Percentiles rank a stretch among this genome's conserved stretches.
Evolutionary conservation across 805 yeast species (phyloP).

Genomic region (Candida manassasensis): DNA sequence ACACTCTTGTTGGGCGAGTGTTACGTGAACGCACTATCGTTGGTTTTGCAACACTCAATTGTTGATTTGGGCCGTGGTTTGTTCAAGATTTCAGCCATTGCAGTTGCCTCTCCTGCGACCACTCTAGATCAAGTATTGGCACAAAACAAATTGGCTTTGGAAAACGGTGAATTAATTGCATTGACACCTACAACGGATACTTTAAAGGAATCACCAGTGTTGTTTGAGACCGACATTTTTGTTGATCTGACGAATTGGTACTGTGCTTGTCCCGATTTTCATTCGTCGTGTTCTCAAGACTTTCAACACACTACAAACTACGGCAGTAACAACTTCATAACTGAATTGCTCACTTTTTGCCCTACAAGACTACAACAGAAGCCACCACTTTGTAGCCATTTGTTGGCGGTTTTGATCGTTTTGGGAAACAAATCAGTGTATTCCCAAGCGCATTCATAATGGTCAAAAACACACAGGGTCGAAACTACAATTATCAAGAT

Average conservation of each 20-base stretch:
- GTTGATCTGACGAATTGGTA: conserved; percentile 26
- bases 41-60: background rate
- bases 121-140: background rate
- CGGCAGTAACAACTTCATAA: conserved; percentile 5
- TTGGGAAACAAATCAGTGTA: conserved; percentile 4
- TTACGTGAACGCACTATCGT: background rate
- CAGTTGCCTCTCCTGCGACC: background rate
- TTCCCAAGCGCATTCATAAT: too few species aligned
- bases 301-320: conserved; percentile 1
- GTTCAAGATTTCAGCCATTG: background rate
- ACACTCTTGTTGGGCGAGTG: background rate
- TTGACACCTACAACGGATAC: background rate
- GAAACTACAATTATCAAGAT: too few species aligned
- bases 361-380: conserved; percentile 11
- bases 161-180: background rate
- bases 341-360: conserved; percentile 5
- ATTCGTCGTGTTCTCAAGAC: conserved; percentile 1
- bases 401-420: conserved; percentile 15
- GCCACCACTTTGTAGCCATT: conserved; percentile 20
- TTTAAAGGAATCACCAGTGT: background rate
- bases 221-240: background rate
- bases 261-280: conserved; percentile 26
- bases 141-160: background rate
- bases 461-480: too few species aligned
- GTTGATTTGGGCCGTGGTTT: background rate